These are phyloP conservation scores for Fusarium gaditjirri DNA, from an alignment of 2,329 filamentous ascomycete genomes.

Conservation along the genomic window DNA sequence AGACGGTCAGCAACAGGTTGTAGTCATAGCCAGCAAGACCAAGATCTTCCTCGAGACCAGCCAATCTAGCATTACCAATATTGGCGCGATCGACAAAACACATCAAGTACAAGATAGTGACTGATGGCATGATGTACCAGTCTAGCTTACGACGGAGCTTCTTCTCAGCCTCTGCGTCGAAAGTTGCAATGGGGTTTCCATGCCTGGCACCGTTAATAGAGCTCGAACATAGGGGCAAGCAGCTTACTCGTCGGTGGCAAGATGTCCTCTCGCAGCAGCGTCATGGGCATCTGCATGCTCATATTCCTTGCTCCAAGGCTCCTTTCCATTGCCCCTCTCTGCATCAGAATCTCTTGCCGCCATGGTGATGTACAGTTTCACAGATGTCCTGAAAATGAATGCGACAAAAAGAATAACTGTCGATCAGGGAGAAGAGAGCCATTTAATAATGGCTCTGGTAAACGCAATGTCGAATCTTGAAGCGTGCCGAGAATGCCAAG, in stretches of 20 bases:
- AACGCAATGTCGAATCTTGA: not conserved
- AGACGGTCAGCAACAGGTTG: conserved; percentile 7
- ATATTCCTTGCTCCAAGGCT: not conserved
- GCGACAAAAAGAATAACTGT: not conserved
- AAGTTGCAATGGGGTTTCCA: conserved; percentile 11
- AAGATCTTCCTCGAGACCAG: conserved; percentile 62
- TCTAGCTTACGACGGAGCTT: conserved; percentile 11
- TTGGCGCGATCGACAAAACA: conserved; percentile 81
- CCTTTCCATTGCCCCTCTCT: conserved; percentile 3
- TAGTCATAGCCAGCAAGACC: conserved; percentile 61
- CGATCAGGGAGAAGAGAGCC: not conserved
- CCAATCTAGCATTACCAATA: conserved; percentile 71
- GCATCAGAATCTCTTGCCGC: not conserved
- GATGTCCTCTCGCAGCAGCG: conserved; percentile 11
- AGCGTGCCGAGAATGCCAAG: conserved; percentile 9
- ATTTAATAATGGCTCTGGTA: not conserved
- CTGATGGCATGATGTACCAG: conserved; percentile 21
- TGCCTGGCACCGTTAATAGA: not conserved
- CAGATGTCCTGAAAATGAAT: not conserved
- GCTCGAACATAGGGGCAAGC: accelerated
- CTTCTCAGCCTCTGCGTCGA: conserved; percentile 8
- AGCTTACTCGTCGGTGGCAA: conserved; percentile 18
- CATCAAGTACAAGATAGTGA: conserved; percentile 48
- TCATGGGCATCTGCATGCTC: conserved; percentile 7
- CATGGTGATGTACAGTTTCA: not conserved